Conservation (phyloP, 2,329 filamentous ascomycete genomes). For the Claviceps africana region DNA sequence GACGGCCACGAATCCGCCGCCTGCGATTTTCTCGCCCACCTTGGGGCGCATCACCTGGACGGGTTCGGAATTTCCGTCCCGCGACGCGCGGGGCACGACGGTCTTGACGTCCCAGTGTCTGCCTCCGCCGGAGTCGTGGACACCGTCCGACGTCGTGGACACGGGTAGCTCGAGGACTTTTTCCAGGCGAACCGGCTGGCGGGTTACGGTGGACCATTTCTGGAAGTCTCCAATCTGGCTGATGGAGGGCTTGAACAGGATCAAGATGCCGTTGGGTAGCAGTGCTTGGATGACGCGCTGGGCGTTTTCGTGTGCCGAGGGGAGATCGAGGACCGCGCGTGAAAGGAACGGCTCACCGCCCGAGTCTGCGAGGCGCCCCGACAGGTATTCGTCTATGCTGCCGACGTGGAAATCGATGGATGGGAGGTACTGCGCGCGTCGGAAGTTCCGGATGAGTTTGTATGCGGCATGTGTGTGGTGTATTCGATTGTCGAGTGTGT, state of each 20-base stretch:
- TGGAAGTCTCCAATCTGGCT: conserved; percentile 58
- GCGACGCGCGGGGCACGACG: conserved; percentile 19
- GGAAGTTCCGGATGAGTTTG: conserved; percentile 51
- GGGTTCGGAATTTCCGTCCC: conserved; percentile 10
- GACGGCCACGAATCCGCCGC: conserved; percentile 28
- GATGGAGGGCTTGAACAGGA: conserved; percentile 64
- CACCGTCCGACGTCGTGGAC: conserved; percentile 24
- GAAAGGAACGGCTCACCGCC: conserved; percentile 47
- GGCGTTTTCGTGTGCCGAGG: conserved; percentile 38
- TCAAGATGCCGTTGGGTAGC: conserved; percentile 47
- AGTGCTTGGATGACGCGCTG: conserved; percentile 41
- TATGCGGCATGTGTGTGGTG: conserved; percentile 51
- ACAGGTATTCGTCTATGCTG: conserved; percentile 49
- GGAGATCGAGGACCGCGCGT: conserved; percentile 61
- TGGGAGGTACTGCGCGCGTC: conserved; percentile 52
- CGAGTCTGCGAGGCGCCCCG: conserved; percentile 30
- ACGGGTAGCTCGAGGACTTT: conserved; percentile 43
- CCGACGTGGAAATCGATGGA: conserved; percentile 64
- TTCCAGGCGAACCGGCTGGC: conserved; percentile 41
- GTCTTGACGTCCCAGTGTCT: conserved; percentile 50
- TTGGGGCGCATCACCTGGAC: conserved; percentile 28
- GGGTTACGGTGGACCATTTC: conserved; percentile 31
- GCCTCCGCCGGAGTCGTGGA: conserved; percentile 35
- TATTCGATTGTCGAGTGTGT: conserved; percentile 54
- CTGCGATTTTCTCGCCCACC: conserved; percentile 25